phyloP scores from a whole-genome alignment of 1,284 basidiomycete species.

The Phylloboletellus chloephorus region DNA sequence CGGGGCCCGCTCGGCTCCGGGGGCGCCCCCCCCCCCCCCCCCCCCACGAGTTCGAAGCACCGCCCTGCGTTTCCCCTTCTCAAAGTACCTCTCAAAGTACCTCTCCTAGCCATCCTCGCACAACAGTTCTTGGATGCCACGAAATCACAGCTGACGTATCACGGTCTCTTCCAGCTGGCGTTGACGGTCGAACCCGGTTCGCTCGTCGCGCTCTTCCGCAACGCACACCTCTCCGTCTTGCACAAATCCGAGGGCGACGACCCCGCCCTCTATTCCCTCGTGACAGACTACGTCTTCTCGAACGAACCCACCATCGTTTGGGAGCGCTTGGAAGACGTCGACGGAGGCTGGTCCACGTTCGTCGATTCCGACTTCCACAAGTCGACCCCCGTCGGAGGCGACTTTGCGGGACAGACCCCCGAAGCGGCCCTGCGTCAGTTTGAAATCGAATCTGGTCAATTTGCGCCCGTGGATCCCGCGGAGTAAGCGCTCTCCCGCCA shows the following conservation, averaged over 20 bases:
- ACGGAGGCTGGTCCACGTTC: slow-evolving; percentile 70
- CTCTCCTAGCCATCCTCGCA: slow-evolving; percentile 54
- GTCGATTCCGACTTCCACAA: slow-evolving; percentile 64
- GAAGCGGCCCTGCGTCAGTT: slow-evolving; percentile 50
- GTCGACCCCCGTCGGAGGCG: slow-evolving; percentile 69
- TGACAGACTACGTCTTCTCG: slow-evolving; percentile 77
- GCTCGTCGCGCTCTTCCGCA: slow-evolving; percentile 80
- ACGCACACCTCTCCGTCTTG: slow-evolving; percentile 83
- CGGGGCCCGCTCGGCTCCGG: too few relatives aligned
- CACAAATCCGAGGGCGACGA: slow-evolving; percentile 48
- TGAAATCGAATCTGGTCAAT: slow-evolving; percentile 35
- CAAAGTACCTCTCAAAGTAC: too few relatives aligned
- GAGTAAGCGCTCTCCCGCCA: too few relatives aligned
- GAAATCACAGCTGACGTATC: slow-evolving; percentile 81
- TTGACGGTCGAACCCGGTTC: slow-evolving; percentile 49
- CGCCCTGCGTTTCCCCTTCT: too few relatives aligned
- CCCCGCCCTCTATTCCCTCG: slow-evolving; percentile 63
- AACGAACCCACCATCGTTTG: slow-evolving; percentile 77
- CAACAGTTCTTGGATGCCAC: slow-evolving; percentile 68
- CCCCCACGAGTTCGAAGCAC: too few relatives aligned
- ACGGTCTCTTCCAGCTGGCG: slow-evolving; percentile 69
- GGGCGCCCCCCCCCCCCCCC: too few relatives aligned
- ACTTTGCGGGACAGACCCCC: slow-evolving; percentile 69
- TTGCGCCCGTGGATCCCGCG: slow-evolving; percentile 42
- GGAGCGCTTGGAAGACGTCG: slow-evolving; percentile 86